Evolutionary conservation across 495 filamentous ascomycete species (phyloP).

Genomic region (Neurospora sp.): DNA sequence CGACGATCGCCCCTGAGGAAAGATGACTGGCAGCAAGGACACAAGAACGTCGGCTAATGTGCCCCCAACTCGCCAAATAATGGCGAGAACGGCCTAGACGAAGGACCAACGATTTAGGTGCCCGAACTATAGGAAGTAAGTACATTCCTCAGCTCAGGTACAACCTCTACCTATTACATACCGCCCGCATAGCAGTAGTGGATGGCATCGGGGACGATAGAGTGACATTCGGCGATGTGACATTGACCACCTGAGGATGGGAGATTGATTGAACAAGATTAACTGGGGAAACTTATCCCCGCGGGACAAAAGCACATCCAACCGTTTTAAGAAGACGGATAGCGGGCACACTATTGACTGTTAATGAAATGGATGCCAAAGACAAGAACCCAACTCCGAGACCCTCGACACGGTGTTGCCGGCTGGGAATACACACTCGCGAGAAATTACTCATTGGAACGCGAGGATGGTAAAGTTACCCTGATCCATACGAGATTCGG

Average conservation of each 20-base stretch:
- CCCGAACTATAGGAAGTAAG: not conserved
- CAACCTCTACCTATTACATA: not conserved
- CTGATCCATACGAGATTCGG: not conserved
- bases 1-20: not conserved
- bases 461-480: not conserved
- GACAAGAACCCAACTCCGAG: constrained; percentile 1
- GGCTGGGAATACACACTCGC: constrained; percentile 1
- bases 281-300: not conserved
- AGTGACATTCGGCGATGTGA: constrained; percentile 9
- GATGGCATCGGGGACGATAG: constrained; percentile 5
- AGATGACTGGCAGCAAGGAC: not conserved
- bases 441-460: not conserved
- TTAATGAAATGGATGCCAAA: not conserved
- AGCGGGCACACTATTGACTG: not conserved
- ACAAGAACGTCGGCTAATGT: constrained; percentile 9
- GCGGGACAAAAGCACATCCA: not conserved
- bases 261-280: not conserved
- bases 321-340: not conserved
- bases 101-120: not conserved
- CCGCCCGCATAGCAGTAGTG: not conserved
- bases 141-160: constrained; percentile 5
- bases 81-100: not conserved
- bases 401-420: constrained; percentile 2
- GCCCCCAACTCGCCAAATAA: not conserved
- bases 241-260: not conserved